A percentile compares a stretch with the other conserved stretches of the same genome.
Evolutionary conservation across 768 basidiomycete species (phyloP).

Genomic region (Xerocomellus amylosporus): DNA sequence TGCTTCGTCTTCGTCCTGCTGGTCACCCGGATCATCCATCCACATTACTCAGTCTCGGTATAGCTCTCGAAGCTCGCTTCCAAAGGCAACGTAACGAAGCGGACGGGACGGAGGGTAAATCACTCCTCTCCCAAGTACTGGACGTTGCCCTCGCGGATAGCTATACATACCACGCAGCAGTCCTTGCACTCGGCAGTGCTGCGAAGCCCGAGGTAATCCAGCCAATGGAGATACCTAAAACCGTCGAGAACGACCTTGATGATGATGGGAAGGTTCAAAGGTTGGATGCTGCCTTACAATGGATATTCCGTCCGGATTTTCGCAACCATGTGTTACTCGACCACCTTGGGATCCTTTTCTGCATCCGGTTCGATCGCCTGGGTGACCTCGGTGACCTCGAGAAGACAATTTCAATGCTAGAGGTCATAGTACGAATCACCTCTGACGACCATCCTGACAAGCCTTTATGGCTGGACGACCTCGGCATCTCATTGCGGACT

Average conservation of each 20-base stretch:
- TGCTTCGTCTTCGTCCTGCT: constrained; percentile 2
- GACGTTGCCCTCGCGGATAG: neutral
- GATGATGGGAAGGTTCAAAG: neutral
- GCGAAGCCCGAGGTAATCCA: neutral
- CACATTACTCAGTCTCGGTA: neutral
- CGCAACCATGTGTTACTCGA: neutral
- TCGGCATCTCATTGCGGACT: neutral
- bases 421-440: neutral
- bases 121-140: neutral
- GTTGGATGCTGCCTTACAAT: neutral
- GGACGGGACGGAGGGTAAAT: constrained; percentile 8
- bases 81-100: neutral
- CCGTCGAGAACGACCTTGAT: neutral
- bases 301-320: neutral
- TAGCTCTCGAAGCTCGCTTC: constrained; percentile 8
- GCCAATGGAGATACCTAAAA: too few species aligned
- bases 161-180: neutral
- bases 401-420: neutral
- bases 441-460: neutral
- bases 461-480: neutral
- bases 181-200: neutral
- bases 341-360: neutral
- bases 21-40: constrained; percentile 3
- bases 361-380: neutral
- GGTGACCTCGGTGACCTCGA: neutral